Evolutionary conservation across 2,329 filamentous ascomycete species (phyloP), one percentile per base, ranked within the genome.

Genomic region (Phaeosphaeriaceae sp.): DNA sequence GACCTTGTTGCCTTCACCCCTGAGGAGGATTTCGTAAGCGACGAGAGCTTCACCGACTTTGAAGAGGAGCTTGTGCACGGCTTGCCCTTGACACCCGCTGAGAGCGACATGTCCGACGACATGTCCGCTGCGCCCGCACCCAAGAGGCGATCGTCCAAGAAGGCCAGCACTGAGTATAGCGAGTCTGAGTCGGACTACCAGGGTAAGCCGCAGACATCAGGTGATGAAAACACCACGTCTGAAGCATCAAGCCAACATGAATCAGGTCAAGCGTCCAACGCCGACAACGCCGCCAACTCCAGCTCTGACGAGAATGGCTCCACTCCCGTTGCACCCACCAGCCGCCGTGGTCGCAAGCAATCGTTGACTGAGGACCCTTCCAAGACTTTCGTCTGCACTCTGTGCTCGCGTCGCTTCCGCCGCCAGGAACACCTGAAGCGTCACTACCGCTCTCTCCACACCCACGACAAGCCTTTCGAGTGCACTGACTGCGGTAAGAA

Each of bases 401-500:
- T 97, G 21, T 99, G 95, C 89, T 94, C 92, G 73, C 93, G 95
- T 65, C 92, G 95, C 61, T 99, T 99, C 90, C 91, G 95, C 62
- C 92, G 95, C 62, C 95, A 99, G 81, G 95, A 99, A 80, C 95
- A 99, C 76, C 88, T 99, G 60, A 99, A 99, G 88, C 91, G 95
- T 63, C 95, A 99, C 84, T 97, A 97, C 85, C 90, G 95, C 69
- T 98, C 95, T 57, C 92, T 99, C 48, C 95, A 99, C 85, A 99
- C 95, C 1, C 90, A 96, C 75, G 95, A 98, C 78, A 99, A 98
- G 88, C 95, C 95, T 5, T 99, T 98, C 73, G 92, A 96, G 82
- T 99, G 95, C 85, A 87, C 89, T 66, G 94, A 99, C 82, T 99
- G 95, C 74, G 94, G 95, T 71, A 99, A 99, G 90, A 97, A 96